phyloP scores from a whole-genome alignment of 495 filamentous ascomycete genomes.

The Barbatosphaeria neglecta region DNA sequence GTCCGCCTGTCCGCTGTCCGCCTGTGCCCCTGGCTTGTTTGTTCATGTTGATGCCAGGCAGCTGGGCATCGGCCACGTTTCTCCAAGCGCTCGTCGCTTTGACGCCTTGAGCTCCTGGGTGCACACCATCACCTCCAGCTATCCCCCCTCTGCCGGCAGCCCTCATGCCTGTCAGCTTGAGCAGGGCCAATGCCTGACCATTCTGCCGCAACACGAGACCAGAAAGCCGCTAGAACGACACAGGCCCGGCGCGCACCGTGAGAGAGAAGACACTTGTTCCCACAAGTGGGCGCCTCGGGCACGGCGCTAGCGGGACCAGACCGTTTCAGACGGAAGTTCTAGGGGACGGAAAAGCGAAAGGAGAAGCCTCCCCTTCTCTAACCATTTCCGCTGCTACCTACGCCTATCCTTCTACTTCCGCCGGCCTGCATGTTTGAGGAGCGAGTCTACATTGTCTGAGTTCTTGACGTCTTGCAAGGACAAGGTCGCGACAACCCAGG shows the following conservation, averaged over 20 bases:
- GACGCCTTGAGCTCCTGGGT: background rate
- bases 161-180: background rate
- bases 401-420: too few relatives aligned
- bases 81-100: background rate
- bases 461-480: background rate
- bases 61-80: background rate
- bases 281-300: too few relatives aligned
- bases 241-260: background rate
- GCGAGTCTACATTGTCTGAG: background rate
- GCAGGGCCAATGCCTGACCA: background rate
- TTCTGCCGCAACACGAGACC: background rate
- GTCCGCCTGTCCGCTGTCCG: background rate
- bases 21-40: too few relatives aligned
- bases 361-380: background rate
- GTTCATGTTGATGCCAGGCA: background rate
- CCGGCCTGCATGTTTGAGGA: too few relatives aligned
- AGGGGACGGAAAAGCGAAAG: too few relatives aligned
- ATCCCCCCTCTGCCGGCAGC: background rate
- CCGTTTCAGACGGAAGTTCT: too few relatives aligned
- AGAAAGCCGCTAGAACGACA: background rate
- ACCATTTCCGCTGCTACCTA: background rate
- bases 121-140: background rate
- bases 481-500: background rate
- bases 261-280: background rate
- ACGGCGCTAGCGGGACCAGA: too few relatives aligned